These are phyloP conservation scores for Debaryomyces nepalensis DNA, from an alignment of 1,139 yeast genomes.

Conservation along the genomic window DNA sequence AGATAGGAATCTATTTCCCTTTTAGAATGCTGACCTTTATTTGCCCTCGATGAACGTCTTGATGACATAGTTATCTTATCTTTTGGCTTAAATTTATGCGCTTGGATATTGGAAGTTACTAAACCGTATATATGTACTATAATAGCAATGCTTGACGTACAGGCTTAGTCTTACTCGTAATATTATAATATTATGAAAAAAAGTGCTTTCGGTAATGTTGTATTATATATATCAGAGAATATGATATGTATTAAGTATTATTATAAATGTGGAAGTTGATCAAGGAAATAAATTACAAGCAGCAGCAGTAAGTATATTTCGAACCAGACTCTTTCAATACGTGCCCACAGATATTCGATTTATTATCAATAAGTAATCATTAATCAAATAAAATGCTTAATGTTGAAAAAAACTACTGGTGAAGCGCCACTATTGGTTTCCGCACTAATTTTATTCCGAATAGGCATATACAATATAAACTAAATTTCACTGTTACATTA, in stretches of 20 bases:
- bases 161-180: conserved; percentile 1
- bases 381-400: conserved; percentile 1
- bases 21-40: conserved; percentile 46
- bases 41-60: conserved; percentile 45
- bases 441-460: not conserved
- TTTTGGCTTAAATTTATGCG: conserved; percentile 4
- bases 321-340: conserved; percentile 5
- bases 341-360: conserved; percentile 1
- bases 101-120: conserved; percentile 7
- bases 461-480: no score
- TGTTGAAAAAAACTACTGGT: conserved; percentile 3
- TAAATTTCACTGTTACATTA: no score
- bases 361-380: no score
- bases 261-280: conserved; percentile 3
- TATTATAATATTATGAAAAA: conserved; percentile 3
- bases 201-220: conserved; percentile 6
- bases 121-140: conserved; percentile 8
- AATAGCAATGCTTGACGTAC: conserved; percentile 1
- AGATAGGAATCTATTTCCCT: conserved; percentile 30
- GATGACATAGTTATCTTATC: conserved; percentile 14
- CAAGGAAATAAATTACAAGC: not conserved
- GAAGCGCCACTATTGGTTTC: conserved; percentile 1
- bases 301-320: not conserved
- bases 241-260: conserved; percentile 5
- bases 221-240: conserved; percentile 11